Evolutionary conservation across 2,329 filamentous ascomycete genomes (phyloP).

Genomic region (Penicillium janthinellum): DNA sequence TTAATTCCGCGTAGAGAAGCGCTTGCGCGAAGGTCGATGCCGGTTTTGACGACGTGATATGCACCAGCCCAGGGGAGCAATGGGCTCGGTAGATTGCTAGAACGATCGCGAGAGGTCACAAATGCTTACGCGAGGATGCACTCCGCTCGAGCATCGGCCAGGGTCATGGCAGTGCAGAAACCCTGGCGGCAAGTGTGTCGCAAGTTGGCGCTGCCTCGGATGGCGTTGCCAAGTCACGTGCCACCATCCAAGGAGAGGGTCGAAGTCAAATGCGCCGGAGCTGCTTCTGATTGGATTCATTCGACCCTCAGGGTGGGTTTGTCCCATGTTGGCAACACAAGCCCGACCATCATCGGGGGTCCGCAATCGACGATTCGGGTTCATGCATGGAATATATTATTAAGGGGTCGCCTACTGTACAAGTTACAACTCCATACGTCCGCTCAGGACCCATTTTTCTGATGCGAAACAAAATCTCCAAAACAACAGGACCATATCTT

Average conservation of each 20-base stretch:
- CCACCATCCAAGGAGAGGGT: conserved; percentile 4
- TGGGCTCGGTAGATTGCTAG: background rate
- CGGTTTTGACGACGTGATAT: background rate
- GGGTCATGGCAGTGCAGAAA: background rate
- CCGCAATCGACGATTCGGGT: background rate
- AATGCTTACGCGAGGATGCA: too few species aligned
- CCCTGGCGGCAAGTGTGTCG: conserved; percentile 8
- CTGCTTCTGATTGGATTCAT: conserved; percentile 3
- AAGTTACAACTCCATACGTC: background rate
- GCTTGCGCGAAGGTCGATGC: background rate
- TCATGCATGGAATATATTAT: background rate
- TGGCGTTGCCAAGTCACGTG: conserved; percentile 19
- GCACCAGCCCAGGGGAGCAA: background rate
- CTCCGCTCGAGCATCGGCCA: background rate
- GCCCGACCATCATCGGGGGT: background rate
- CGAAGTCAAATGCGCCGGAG: conserved; percentile 2
- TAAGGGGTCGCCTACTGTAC: background rate
- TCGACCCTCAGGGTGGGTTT: background rate
- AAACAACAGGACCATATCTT: conserved; percentile 3
- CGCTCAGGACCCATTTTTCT: background rate
- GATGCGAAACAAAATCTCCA: background rate
- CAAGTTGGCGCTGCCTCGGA: conserved; percentile 7
- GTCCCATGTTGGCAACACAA: background rate
- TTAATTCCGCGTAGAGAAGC: background rate
- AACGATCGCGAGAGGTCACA: background rate